Percentiles rank a stretch among this genome's conserved stretches.
phyloP scores from a whole-genome alignment of 306 rosid genomes.

The Heteromeles arbutifolia region DNA sequence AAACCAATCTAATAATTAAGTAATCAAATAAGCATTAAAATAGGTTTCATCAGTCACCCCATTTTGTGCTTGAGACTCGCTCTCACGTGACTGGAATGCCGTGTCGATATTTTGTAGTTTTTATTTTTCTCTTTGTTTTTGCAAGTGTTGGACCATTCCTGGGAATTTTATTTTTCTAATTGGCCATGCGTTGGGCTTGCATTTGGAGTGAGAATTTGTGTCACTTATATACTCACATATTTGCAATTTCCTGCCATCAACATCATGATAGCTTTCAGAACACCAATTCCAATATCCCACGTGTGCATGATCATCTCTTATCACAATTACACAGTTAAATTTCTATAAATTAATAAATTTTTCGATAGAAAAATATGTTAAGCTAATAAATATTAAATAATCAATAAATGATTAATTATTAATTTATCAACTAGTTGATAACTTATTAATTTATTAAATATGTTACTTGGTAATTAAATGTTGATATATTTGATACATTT shows the following conservation, averaged over 20 bases:
- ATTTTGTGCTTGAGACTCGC: slow-evolving; percentile 23
- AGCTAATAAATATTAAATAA: too few relatives aligned
- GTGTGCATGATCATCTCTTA: not conserved
- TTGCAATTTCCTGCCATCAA: not conserved
- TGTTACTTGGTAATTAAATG: too few relatives aligned
- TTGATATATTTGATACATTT: too few relatives aligned
- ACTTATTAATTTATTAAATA: too few relatives aligned
- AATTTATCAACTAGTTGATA: too few relatives aligned
- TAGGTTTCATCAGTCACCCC: not conserved
- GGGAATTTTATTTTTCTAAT: not conserved
- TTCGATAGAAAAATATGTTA: too few relatives aligned
- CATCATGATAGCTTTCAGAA: slow-evolving; percentile 24
- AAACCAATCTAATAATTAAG: not conserved
- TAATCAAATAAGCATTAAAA: not conserved
- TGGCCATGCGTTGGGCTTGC: not conserved
- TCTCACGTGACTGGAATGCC: slow-evolving; percentile 47
- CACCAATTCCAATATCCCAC: slow-evolving; percentile 1
- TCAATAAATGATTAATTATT: too few relatives aligned
- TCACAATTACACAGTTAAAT: not conserved
- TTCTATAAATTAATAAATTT: too few relatives aligned
- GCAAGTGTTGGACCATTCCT: not conserved
- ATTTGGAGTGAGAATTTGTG: not conserved
- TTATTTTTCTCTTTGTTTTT: not conserved
- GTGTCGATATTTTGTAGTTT: slow-evolving; percentile 11
- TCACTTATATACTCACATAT: not conserved